Conservation (phyloP, 1,139 yeast species). For the Scheffersomyces cryptocercus region DNA sequence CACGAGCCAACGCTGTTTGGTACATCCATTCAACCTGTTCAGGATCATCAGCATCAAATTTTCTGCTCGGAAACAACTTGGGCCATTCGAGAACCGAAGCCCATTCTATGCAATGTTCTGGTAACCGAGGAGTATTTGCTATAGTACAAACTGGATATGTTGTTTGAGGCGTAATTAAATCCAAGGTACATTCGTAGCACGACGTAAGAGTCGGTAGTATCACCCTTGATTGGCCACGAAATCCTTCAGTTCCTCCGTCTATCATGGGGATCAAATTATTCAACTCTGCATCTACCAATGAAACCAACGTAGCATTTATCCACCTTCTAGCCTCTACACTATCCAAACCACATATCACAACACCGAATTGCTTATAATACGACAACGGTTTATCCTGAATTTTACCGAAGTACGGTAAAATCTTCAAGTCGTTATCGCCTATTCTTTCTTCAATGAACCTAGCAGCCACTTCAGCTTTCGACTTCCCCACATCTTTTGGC, state of each 20-base stretch:
- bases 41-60: constrained; percentile 69
- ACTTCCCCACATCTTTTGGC: constrained; percentile 67
- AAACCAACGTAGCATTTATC: constrained; percentile 77
- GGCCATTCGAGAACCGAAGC: constrained; percentile 82
- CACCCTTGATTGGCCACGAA: constrained; percentile 88
- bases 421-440: constrained; percentile 40
- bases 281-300: constrained; percentile 57
- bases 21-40: constrained; percentile 70
- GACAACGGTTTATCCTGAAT: constrained; percentile 70
- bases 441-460: constrained; percentile 53
- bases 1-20: constrained; percentile 57
- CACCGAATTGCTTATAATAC: constrained; percentile 68
- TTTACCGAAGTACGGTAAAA: constrained; percentile 61
- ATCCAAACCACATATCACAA: constrained; percentile 87
- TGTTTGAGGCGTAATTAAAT: constrained; percentile 66
- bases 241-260: constrained; percentile 97
- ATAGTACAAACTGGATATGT: constrained; percentile 92
- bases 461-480: constrained; percentile 84
- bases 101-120: constrained; percentile 96
- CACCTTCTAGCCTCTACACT: constrained; percentile 89
- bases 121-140: constrained; percentile 88
- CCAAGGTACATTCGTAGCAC: constrained; percentile 91
- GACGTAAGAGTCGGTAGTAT: constrained; percentile 83
- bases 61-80: constrained; percentile 39
- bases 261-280: constrained; percentile 72